Evolutionary conservation across 2,329 filamentous ascomycete species (phyloP), one percentile per base, ranked within the genome.

Genomic region (Phyllosticta ampelicida): DNA sequence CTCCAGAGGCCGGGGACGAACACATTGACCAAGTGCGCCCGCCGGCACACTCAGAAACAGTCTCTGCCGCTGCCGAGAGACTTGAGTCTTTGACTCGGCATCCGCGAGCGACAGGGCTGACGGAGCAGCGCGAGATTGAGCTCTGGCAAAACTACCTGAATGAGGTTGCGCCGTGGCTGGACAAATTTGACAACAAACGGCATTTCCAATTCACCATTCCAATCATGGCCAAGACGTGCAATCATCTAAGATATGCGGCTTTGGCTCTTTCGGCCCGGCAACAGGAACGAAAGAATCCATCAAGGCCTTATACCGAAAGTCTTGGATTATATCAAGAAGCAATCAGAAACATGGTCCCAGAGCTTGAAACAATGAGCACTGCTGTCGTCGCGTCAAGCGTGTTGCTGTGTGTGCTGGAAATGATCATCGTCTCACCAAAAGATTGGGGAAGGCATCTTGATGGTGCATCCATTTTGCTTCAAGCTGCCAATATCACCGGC

Each of bases 401-500:
- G 2, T 73, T 79, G 3, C 70, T 79, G 4, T 77, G 74, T 28
- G 73, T 76, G 0, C 65, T 79, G 5, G 77, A 79, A 59, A 74
- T 79, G 67, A 75, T 79, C 67, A 77, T 75, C 2, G 76, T 73
- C 11, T 73, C 73, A 1, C 73, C 77, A 0, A 73, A 72, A 62
- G 78, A 80, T 56, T 83, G 80, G 80, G 70, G 75, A 9, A 74
- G 77, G 1, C 80, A 83, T 65, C 66, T 83, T 2, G 80, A 83
- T 56, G 80, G 80, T 0, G 82, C 79, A 61, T 79, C 80, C 1
- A 74, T 77, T 1, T 65, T 83, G 1, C 77, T 83, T 20, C 74
- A 77, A 60, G 74, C 77, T 1, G 75, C 77, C 58, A 74, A 72
- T 1, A 77, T 83, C 5, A 74, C 78, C 44, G 80, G 80, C 0